Base-by-base conservation (phyloP, 1,284 basidiomycete species). In the Ustilago lituana region DNA sequence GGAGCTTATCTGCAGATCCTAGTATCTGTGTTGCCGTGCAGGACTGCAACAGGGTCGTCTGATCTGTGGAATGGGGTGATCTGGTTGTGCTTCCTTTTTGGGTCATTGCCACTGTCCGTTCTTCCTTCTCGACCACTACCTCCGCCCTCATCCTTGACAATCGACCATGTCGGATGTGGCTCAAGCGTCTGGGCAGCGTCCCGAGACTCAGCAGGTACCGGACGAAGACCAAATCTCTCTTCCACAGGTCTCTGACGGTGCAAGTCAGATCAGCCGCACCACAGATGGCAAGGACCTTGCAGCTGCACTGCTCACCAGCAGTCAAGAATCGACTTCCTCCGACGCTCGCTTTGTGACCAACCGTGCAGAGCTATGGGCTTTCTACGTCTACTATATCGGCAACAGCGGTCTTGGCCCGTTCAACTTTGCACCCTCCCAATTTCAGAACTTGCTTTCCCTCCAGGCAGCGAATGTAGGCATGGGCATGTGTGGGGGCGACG, bases 391-490 rank as follows among this genome's bases (percentile, higher is more conserved):
- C 73, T 90, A 89, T 72, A 83, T 90, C 83, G 90, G 89, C 33
- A 90, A 90, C 71, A 89, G 87, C 43, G 90, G 90, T 1, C 83
- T 77, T 6, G 57, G 59, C 0, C 64, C 58, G 9, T 90, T 90
- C 85, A 90, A 90, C 74, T 90, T 88, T 82, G 89, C 89, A 6
- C 89, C 89, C 2, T 89, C 88, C 10, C 89, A 90, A 73, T 90
- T 90, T 78, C 89, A 91, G 80, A 91, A 91, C 78, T 81, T 90
- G 44, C 84, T 91, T 33, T 90, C 27, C 23, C 55, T 35, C 39
- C 63, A 57, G 45, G 57, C 52, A 7, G 89, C 89, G 63, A 88
- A 90, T 73, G 88, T 88, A 2, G 84, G 84, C 26, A 47, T 51
- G 14, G 67, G 54, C 1, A 29, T 24, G 7, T 76, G 73, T 29